Evolutionary conservation across 2,329 filamentous ascomycete species (phyloP).

Genomic region (Xylariaceae sp.): DNA sequence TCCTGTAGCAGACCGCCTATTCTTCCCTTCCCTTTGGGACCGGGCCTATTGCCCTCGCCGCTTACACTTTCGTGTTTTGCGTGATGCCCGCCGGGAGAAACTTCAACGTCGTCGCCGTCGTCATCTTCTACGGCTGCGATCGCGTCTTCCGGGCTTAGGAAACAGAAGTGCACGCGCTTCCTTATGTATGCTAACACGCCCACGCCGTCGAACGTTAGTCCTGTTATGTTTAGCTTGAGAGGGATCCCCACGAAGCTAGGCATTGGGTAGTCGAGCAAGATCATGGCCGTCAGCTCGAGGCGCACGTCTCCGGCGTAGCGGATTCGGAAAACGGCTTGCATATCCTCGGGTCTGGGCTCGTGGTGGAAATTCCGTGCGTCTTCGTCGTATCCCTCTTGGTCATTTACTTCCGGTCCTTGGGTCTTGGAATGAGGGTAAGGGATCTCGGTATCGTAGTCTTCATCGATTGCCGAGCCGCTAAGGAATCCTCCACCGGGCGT

Average conservation of each 20-base stretch:
- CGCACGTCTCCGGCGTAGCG: slow-evolving; percentile 83
- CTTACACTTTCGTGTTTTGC: not conserved
- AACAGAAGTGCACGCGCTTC: slow-evolving; percentile 87
- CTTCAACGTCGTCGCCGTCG: slow-evolving; percentile 31
- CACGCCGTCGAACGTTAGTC: slow-evolving; percentile 90
- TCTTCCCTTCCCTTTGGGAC: slow-evolving; percentile 36
- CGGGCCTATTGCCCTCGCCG: slow-evolving; percentile 29
- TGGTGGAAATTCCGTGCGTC: slow-evolving; percentile 47
- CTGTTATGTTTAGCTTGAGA: slow-evolving; percentile 90
- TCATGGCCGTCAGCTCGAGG: slow-evolving; percentile 87
- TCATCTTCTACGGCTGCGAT: slow-evolving; percentile 61
- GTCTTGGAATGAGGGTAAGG: slow-evolving; percentile 4
- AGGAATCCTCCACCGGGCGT: not conserved
- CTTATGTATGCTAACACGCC: slow-evolving; percentile 89
- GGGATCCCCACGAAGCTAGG: slow-evolving; percentile 96
- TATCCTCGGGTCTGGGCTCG: slow-evolving; percentile 76
- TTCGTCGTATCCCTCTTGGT: slow-evolving; percentile 26
- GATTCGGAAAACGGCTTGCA: slow-evolving; percentile 89
- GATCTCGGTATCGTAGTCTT: slow-evolving; percentile 14
- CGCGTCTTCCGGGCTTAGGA: slow-evolving; percentile 87
- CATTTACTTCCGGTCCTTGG: slow-evolving; percentile 7
- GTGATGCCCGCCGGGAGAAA: not conserved
- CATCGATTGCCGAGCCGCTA: slow-evolving; percentile 22
- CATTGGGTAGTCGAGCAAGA: slow-evolving; percentile 96
- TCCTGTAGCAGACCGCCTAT: slow-evolving; percentile 77